Evolutionary conservation across 176 grass and related monocot genomes (phyloP), one percentile per base, ranked within the genome.

Genomic region (Paspalum vaginatum): DNA sequence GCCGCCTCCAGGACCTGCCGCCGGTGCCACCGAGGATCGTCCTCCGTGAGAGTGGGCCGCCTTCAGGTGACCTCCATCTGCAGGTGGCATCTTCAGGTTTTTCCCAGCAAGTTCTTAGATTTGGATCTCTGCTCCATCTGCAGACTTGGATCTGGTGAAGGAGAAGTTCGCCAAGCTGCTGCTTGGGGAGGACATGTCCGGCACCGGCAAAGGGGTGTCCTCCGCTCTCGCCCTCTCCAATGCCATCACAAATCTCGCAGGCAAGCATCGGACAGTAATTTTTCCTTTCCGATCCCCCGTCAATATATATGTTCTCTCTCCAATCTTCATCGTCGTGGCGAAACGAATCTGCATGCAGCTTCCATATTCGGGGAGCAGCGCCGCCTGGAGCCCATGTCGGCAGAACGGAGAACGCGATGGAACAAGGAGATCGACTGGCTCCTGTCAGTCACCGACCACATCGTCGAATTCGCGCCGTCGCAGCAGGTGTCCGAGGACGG

Each of bases 291-390:
- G n/a, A n/a, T n/a, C n/a, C n/a, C n/a, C n/a, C n/a, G n/a, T n/a
- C n/a, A n/a, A n/a, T n/a, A n/a, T n/a, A n/a, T n/a, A n/a, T n/a
- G n/a, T n/a, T n/a, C n/a, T n/a, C n/a, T n/a, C n/a, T n/a, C n/a
- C n/a, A n/a, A n/a, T n/a, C n/a, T n/a, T n/a, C n/a, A n/a, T n/a
- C n/a, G n/a, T n/a, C n/a, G n/a, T n/a, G n/a, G n/a, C n/a, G n/a
- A n/a, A n/a, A n/a, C n/a, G n/a, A n/a, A n/a, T n/a, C n/a, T n/a
- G n/a, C n/a, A n/a, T n/a, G n/a, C n/a, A 87, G 95, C 95, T 76
- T 98, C 92, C 14, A 74, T 98, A 11, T 98, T 94, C 53, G 95
- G 95, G 27, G 95, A 98, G 46, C 95, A 94, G 66, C 74, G 85
- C 74, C 88, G 83, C 32, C 87, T 94, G 1, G 92, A 98, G 71